Conservation (phyloP, 768 basidiomycete species). For the Auriscalpium microsporum region DNA sequence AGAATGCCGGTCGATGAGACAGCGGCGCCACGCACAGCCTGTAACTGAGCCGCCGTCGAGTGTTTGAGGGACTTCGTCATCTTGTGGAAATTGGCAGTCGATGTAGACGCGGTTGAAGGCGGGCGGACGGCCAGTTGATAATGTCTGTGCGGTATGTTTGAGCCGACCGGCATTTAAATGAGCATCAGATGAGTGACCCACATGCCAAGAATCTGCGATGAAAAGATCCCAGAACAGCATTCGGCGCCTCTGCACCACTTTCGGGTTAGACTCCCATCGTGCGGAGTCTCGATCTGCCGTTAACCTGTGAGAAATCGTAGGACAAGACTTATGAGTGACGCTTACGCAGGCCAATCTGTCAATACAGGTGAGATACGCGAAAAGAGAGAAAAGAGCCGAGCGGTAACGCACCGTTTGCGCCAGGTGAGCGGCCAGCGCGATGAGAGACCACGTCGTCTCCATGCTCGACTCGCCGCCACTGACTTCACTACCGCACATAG, state of each 20-base stretch:
- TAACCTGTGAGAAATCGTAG: constrained; percentile 1
- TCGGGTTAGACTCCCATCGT: constrained; percentile 37
- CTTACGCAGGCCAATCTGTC: constrained; percentile 61
- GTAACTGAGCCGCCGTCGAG: constrained; percentile 18
- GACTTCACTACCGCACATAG: constrained; percentile 58
- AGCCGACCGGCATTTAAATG: background rate
- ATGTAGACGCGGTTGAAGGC: constrained; percentile 56
- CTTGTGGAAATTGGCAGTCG: constrained; percentile 55
- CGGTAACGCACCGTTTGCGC: constrained; percentile 47
- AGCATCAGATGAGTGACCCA: constrained; percentile 21
- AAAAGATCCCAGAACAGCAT: constrained; percentile 76
- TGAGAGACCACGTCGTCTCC: constrained; percentile 64
- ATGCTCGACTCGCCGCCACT: constrained; percentile 51
- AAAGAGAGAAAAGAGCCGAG: background rate
- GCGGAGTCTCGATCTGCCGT: constrained; percentile 53
- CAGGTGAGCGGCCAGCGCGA: constrained; percentile 57
- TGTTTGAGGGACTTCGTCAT: constrained; percentile 20
- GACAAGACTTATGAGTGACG: background rate
- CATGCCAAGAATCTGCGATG: constrained; percentile 62
- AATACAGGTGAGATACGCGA: background rate
- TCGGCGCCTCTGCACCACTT: constrained; percentile 57
- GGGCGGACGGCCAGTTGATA: constrained; percentile 65
- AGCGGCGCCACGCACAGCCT: constrained; percentile 11
- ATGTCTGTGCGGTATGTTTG: constrained; percentile 34
- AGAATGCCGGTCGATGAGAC: background rate